phyloP scores from a whole-genome alignment of 2,329 filamentous ascomycete species.

The Thielaviopsis musarum region DNA sequence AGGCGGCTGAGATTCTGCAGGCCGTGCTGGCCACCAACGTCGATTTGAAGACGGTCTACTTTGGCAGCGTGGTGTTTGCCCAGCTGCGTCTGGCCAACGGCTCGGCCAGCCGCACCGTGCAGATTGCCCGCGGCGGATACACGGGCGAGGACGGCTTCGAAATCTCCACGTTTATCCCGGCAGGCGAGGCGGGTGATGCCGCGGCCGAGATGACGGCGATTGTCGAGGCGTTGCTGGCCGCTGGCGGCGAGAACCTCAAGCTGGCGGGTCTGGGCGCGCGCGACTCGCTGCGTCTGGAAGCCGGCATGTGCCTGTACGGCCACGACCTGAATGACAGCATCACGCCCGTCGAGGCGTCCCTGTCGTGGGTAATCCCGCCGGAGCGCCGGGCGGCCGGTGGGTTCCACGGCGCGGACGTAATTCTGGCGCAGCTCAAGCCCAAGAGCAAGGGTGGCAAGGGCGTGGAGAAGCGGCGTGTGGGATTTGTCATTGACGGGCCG shows the following conservation, averaged over 20 bases:
- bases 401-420: constrained; percentile 73
- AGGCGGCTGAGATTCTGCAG: constrained; percentile 52
- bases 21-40: constrained; percentile 37
- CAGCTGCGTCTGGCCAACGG: constrained; percentile 45
- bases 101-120: constrained; percentile 22
- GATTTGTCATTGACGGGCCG: constrained; percentile 58
- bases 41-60: constrained; percentile 56
- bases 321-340: constrained; percentile 78
- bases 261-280: constrained; percentile 80
- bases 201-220: constrained; percentile 30
- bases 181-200: constrained; percentile 39
- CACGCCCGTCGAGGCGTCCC: constrained; percentile 39
- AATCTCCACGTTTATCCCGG: constrained; percentile 52
- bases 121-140: constrained; percentile 83
- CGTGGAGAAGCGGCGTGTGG: constrained; percentile 57
- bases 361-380: constrained; percentile 70
- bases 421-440: constrained; percentile 59
- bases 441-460: constrained; percentile 56
- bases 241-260: constrained; percentile 47
- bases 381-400: constrained; percentile 47
- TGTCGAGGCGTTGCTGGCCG: constrained; percentile 51
- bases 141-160: constrained; percentile 98
- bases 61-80: constrained; percentile 57
- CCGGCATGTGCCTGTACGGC: constrained; percentile 99
- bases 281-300: constrained; percentile 84